These are phyloP conservation scores for Populus hybrid DNA, from an alignment of 441 rosid genomes.

Conservation along the genomic window DNA sequence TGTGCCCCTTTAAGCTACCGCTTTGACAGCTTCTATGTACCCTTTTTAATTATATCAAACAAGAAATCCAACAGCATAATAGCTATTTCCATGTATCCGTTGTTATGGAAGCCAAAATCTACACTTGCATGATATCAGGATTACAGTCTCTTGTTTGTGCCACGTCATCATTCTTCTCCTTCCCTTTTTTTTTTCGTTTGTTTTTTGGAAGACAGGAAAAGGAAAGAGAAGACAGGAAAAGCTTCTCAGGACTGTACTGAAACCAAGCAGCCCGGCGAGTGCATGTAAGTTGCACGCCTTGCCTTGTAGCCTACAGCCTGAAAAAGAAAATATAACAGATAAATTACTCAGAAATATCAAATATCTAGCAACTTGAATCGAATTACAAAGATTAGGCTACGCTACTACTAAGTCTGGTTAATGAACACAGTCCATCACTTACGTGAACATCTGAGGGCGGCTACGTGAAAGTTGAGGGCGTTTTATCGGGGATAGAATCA, in stretches of 20 bases:
- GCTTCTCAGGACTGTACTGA: neutral
- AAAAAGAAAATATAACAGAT: slow-evolving; percentile 14
- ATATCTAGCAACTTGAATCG: neutral
- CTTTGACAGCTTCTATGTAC: neutral
- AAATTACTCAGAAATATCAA: neutral
- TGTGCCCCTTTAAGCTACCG: too few relatives aligned
- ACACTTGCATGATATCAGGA: neutral
- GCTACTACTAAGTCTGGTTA: neutral
- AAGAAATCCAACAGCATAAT: too few relatives aligned
- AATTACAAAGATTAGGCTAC: neutral
- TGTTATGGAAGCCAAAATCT: neutral
- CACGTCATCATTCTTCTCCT: neutral
- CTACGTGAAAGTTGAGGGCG: slow-evolving; percentile 85
- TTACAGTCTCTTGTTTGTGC: neutral
- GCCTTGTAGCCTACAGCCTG: slow-evolving; percentile 37
- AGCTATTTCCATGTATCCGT: neutral
- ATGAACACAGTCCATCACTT: slow-evolving; percentile 27
- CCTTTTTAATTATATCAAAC: neutral
- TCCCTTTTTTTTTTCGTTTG: neutral
- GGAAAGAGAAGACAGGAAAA: neutral
- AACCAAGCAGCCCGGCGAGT: neutral
- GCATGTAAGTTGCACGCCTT: slow-evolving; percentile 4
- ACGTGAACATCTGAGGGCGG: slow-evolving; percentile 71
- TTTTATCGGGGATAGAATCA: slow-evolving; percentile 86
- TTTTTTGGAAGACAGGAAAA: too few relatives aligned